A percentile compares a stretch with the other conserved stretches of the same genome.
Evolutionary conservation across 2,329 filamentous ascomycete species (phyloP).

Genomic region (Hypoxylon sp.): DNA sequence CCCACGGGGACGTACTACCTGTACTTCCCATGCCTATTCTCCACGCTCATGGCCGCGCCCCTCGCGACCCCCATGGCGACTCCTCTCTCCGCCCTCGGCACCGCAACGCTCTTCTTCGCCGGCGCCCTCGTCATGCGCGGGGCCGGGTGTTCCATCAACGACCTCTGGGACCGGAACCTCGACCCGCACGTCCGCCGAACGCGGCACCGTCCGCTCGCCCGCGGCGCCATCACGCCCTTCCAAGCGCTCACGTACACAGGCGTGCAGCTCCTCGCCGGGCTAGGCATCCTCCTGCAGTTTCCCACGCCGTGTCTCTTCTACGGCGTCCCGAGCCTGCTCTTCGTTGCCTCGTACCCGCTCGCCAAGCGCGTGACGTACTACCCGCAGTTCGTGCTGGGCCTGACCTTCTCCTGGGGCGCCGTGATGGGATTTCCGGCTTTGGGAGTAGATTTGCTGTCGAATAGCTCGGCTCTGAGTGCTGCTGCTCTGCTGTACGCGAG

Average conservation of each 20-base stretch:
- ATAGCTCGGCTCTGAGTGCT: slow-evolving; percentile 73
- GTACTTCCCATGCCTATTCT: slow-evolving; percentile 88
- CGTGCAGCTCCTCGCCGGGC: slow-evolving; percentile 78
- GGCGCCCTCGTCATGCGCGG: slow-evolving; percentile 89
- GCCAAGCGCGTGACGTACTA: slow-evolving; percentile 91
- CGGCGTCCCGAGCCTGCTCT: slow-evolving; percentile 78
- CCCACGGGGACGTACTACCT: slow-evolving; percentile 87
- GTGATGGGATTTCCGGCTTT: slow-evolving; percentile 90
- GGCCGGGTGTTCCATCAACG: slow-evolving; percentile 90
- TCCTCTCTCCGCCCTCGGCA: slow-evolving; percentile 74
- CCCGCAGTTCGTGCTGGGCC: slow-evolving; percentile 84
- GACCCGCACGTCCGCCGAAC: slow-evolving; percentile 85
- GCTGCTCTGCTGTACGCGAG: slow-evolving; percentile 80
- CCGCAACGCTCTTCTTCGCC: slow-evolving; percentile 77
- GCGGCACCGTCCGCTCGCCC: slow-evolving; percentile 82
- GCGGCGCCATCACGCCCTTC: slow-evolving; percentile 80
- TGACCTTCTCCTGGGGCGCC: slow-evolving; percentile 91
- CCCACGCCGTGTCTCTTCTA: slow-evolving; percentile 84
- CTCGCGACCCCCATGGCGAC: slow-evolving; percentile 73
- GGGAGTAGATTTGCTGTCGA: slow-evolving; percentile 79
- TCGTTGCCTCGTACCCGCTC: slow-evolving; percentile 84
- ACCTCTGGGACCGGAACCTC: slow-evolving; percentile 90
- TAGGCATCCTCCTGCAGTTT: slow-evolving; percentile 83
- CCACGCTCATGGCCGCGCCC: slow-evolving; percentile 83
- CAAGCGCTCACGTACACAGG: slow-evolving; percentile 82